Conservation (phyloP, 1,284 basidiomycete genomes). For the Acaromyces ingoldii region DNA sequence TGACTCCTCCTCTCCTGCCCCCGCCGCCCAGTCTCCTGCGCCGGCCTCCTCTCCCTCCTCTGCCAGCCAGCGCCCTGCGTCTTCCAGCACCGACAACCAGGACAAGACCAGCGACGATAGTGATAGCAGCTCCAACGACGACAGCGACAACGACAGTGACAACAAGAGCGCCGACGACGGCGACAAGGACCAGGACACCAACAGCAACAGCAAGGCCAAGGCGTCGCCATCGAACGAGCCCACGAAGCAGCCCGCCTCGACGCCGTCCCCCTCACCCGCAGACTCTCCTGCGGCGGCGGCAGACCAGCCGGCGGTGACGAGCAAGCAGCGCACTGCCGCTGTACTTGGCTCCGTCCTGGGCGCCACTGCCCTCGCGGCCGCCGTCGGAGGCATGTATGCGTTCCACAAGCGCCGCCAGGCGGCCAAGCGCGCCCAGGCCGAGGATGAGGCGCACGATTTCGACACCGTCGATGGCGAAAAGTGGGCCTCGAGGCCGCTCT, state of each 20-base stretch:
- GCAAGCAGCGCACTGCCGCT: constrained; percentile 18
- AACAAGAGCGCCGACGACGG: too few relatives aligned
- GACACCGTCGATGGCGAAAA: constrained; percentile 9
- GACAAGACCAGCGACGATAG: constrained; percentile 1
- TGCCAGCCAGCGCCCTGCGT: too few relatives aligned
- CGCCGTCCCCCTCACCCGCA: too few relatives aligned
- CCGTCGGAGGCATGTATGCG: constrained; percentile 43
- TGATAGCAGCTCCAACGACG: background rate
- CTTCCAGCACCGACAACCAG: background rate
- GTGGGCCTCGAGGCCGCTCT: constrained; percentile 10
- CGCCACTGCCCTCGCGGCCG: constrained; percentile 40
- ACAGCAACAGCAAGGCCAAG: background rate
- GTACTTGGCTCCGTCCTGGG: constrained; percentile 43
- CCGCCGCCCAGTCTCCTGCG: too few relatives aligned
- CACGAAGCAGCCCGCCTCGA: too few relatives aligned
- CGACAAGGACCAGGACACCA: too few relatives aligned
- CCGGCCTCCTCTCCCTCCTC: too few relatives aligned
- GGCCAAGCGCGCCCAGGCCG: constrained; percentile 14
- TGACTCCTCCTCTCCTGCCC: too few relatives aligned
- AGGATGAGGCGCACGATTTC: constrained; percentile 12
- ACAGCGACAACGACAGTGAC: background rate
- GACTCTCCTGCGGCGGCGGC: background rate
- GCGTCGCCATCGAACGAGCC: background rate
- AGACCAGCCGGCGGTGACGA: background rate
- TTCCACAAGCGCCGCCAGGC: constrained; percentile 39